Evolutionary conservation across 441 rosid genomes (phyloP).

Genomic region (Gossypium schwendimanii): DNA sequence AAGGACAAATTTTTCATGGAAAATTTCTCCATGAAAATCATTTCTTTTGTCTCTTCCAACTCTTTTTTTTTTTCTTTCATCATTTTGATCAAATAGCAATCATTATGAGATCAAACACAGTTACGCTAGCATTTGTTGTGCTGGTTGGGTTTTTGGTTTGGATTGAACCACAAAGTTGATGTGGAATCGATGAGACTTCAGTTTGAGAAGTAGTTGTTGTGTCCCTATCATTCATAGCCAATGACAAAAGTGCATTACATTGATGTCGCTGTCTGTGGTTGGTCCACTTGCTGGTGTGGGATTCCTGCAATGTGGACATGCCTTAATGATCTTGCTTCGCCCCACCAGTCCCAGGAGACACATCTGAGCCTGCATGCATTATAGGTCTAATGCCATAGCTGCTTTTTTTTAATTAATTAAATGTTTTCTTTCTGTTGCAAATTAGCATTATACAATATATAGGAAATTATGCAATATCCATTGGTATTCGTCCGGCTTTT

Average conservation of each 20-base stretch:
- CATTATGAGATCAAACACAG: slow-evolving; percentile 11
- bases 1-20: neutral
- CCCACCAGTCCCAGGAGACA: neutral
- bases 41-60: neutral
- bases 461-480: too few relatives aligned
- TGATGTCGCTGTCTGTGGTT: slow-evolving; percentile 17
- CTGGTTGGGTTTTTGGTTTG: slow-evolving; percentile 21
- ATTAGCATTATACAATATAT: neutral
- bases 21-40: neutral
- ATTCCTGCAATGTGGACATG: slow-evolving; percentile 18
- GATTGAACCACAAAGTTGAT: slow-evolving; percentile 26
- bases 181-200: slow-evolving; percentile 28
- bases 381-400: neutral
- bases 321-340: slow-evolving; percentile 18
- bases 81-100: slow-evolving; percentile 3
- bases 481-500: neutral
- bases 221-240: slow-evolving; percentile 36
- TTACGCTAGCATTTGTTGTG: slow-evolving; percentile 2
- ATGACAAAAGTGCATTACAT: slow-evolving; percentile 21
- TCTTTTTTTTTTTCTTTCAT: neutral
- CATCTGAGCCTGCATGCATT: neutral
- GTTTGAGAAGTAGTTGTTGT: slow-evolving; percentile 34
- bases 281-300: slow-evolving; percentile 13
- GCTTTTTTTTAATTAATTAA: neutral
- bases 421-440: neutral